Base-by-base conservation (phyloP, 768 basidiomycete genomes). In the Collybiopsis confluens region DNA sequence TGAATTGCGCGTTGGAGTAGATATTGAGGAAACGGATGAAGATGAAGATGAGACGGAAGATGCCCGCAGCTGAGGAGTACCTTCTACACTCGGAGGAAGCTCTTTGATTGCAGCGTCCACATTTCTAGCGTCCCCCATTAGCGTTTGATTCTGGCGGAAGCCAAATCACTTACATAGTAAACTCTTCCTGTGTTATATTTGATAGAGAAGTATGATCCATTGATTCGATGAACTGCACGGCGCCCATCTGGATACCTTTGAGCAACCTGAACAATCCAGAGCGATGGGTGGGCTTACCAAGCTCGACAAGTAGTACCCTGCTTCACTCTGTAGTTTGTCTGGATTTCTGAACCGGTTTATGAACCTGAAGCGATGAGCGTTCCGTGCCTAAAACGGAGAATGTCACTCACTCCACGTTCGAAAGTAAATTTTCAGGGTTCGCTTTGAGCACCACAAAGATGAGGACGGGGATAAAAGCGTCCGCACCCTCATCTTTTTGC, bases 141-240 rank as follows among this genome's bases (percentile, higher is more conserved):
- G 28, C 27, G 18, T 27, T 33, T 28, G 41, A 40, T 33, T 16
- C 3, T n/a, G 9, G 6, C 54, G 21, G 21, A 36, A 41, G 30
- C 44, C 23, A 18, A 18, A 37, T 24, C 45, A 58, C 73, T 38
- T 63, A 88, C 86, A 70, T 75, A 65, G 98, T 97, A 55, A 99
- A 99, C 58, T 98, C 92, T 41, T 89, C 88, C 65, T 93, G 90
- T 1, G 90, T 83, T 57, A 98, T 98, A 61, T 90, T 87, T n/a
- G 93, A 96, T 40, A 99, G 72, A 7, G 90, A 90, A 0, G 92
- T 88, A 55, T 95, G 90, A 65, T 98, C 97, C 92, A 99, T 94
- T 0, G 93, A 91, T 70, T 99, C 97, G 57, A 99, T 94, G 66
- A 98, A 99, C 1, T 92, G 90, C 33, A 98, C 91, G 2, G 97